Evolutionary conservation across 176 grass and related monocot genomes (phyloP), one percentile per base, ranked within the genome.

Genomic region (Zizania latifolia): DNA sequence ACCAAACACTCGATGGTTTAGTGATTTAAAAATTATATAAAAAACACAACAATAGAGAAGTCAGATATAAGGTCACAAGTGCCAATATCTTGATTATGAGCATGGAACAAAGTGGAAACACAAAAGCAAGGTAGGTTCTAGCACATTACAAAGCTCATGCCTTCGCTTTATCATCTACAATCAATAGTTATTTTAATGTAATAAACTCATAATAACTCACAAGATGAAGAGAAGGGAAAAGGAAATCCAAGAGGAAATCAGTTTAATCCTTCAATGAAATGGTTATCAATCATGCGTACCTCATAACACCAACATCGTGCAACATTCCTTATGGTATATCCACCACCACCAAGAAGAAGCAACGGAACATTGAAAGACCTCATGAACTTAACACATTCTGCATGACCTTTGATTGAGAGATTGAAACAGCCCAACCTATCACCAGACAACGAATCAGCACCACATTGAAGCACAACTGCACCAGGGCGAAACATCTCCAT

Each of bases 281-380:
- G 2, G 21, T 67, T 41, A 10, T 41, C 12, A 30, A 78, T 39
- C 51, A 76, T n/a, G n/a, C n/a, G n/a, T 96, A 96, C 93, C 93
- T 92, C 93, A 35, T 96, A 96, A 34, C 93, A 96, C 93, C 93
- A 96, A 58, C 93, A 92, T 4, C 93, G 83, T 32, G 93, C 93
- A 51, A 96, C 93, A 92, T 96, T 96, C 71, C 93, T 85, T 64
- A 96, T 92, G 32, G 93, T 96, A 83, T 96, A 96, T 43, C 93
- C 93, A n/a, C n/a, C n/a, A n/a, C n/a, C n/a, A n/a, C n/a, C n/a
- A n/a, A n/a, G n/a, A n/a, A n/a, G n/a, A n/a, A 96, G 44, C 64
- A 96, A 48, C 33, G 93, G 93, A 58, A 96, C 93, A 32, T 96
- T 96, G 83, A 96, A 96, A 59, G 93, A 92, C 36, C 89, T 92